Evolutionary conservation across 805 yeast species (phyloP), one percentile per base, ranked within the genome.

Genomic region (Zygotorulaspora danielsina): DNA sequence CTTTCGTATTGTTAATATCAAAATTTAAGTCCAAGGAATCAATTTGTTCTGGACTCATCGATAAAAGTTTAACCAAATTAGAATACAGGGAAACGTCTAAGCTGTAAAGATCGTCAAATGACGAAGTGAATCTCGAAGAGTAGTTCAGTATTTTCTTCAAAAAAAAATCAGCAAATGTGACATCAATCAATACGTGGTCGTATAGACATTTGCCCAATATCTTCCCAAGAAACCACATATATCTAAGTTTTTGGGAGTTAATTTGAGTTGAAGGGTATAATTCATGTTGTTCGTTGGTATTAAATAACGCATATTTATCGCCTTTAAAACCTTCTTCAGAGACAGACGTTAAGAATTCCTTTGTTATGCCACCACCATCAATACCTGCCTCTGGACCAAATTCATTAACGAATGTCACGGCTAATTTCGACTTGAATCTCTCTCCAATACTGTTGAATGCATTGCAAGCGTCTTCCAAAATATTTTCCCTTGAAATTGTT

Each of bases 291-390:
- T 61, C 56, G 16, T 72, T 78, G 19, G 66, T 66, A 6, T 59
- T 53, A 43, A 78, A 78, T 5, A 75, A 52, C 1, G 48, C 44
- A 22, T 48, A 48, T 13, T 52, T 45, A 22, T 51, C 53, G 4
- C 69, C 64, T 20, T 68, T 64, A 51, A 90, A 85, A 0, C 84
- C 89, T 46, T 83, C 85, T 3, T 65, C 67, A 2, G 81, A 76
- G 0, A 87, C 79, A 36, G 81, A 69, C 2, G 90, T 87, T 39
- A 90, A 64, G 46, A 93, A 79, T 54, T 90, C 98, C 58, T 90
- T 89, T 0, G 97, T 89, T 17, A 90, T 68, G 1, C 98, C 98
- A 9, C 97, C 98, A 6, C 98, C 98, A 60, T 90, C 98, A 30
- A 90, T 82, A 1, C 98, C 98, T 0, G 81, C 87, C 57, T 90